Conservation (phyloP, 257 asterid species). For the Nicotiana benthamiana region DNA sequence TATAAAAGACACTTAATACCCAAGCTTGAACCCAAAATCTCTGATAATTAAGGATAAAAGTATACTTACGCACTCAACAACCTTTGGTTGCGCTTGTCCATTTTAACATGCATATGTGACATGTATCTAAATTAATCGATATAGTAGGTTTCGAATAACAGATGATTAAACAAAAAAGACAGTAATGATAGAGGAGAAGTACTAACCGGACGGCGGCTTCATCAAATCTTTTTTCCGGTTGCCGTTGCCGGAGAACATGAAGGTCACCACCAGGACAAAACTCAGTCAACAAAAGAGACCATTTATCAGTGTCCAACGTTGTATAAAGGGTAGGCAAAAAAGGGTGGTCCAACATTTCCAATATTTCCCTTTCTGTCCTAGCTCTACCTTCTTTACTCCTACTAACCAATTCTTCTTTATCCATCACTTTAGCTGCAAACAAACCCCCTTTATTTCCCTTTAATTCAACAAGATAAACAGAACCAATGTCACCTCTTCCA, state of each 20-base stretch:
- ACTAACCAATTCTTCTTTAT: constrained; percentile 58
- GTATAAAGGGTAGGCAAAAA: constrained; percentile 69
- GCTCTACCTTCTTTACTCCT: constrained; percentile 71
- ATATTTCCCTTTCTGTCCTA: constrained; percentile 55
- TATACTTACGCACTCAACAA: too few relatives aligned
- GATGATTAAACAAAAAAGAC: not conserved
- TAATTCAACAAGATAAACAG: constrained; percentile 64
- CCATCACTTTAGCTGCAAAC: constrained; percentile 78
- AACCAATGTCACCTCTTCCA: constrained; percentile 76
- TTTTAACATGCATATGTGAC: too few relatives aligned
- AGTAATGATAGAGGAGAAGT: not conserved
- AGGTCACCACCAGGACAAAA: constrained; percentile 86
- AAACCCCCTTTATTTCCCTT: constrained; percentile 36
- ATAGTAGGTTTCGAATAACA: not conserved
- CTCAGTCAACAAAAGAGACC: constrained; percentile 69
- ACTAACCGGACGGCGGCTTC: constrained; percentile 64
- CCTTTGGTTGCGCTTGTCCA: too few relatives aligned
- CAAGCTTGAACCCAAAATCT: too few relatives aligned
- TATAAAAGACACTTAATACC: too few relatives aligned
- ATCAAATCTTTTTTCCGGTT: constrained; percentile 45
- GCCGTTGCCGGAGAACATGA: constrained; percentile 68
- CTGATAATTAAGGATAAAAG: too few relatives aligned
- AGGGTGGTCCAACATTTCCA: constrained; percentile 73
- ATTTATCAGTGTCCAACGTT: constrained; percentile 42
- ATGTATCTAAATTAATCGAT: too few relatives aligned